Percentiles rank a stretch among this genome's conserved stretches.
Conservation (phyloP, 768 basidiomycete species). For the Lactarius pseudohatsudake region DNA sequence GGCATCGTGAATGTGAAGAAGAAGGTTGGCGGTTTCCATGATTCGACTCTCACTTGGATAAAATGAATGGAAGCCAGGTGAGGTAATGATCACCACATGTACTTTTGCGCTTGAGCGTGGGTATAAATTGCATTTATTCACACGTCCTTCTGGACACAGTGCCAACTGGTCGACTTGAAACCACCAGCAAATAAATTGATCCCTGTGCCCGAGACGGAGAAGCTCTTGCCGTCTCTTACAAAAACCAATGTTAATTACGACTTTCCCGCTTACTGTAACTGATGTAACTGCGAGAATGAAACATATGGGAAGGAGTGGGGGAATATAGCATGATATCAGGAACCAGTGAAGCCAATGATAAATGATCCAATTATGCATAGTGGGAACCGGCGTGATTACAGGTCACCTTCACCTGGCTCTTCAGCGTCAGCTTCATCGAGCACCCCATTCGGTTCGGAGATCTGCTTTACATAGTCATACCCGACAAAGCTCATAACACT, state of each 20-base stretch:
- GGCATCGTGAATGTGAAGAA: conserved; percentile 44
- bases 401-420: neutral
- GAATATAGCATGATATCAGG: neutral
- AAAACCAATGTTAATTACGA: conserved; percentile 5
- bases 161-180: neutral
- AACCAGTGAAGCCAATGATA: neutral
- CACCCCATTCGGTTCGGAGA: conserved; percentile 11
- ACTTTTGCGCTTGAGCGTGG: no score
- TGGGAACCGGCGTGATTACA: neutral
- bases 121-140: neutral
- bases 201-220: neutral
- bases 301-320: neutral
- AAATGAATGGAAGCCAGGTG: neutral
- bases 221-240: neutral
- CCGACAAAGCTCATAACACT: conserved; percentile 66
- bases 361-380: neutral
- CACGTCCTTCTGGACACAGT: no score
- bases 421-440: conserved; percentile 1
- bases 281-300: conserved; percentile 2
- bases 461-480: conserved; percentile 48
- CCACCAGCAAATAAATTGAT: neutral
- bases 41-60: neutral
- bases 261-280: neutral
- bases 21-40: neutral
- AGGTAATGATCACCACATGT: neutral